Conservation (phyloP, 78 protist genomes). For the Dictyostelium intermedium region DNA sequence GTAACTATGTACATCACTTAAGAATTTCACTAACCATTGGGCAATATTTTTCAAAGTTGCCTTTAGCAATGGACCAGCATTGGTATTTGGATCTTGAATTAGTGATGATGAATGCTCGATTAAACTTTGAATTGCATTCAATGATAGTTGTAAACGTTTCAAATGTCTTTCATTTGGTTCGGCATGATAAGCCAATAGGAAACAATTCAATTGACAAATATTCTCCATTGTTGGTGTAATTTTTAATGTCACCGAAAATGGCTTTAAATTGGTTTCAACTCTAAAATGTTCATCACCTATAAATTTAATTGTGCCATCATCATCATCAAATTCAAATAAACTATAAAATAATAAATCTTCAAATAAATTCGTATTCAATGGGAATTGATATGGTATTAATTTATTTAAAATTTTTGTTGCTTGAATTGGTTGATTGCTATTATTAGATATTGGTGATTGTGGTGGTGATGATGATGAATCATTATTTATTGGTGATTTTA, state of each 20-base stretch:
- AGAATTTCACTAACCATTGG: conserved; percentile 46
- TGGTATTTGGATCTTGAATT: conserved; percentile 4
- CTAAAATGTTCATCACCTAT: conserved; percentile 18
- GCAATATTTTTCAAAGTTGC: conserved; percentile 33
- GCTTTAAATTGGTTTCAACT: not conserved
- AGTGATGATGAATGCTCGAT: not conserved
- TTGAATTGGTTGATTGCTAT: not conserved
- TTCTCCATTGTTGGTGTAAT: conserved; percentile 51
- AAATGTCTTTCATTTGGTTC: conserved; percentile 28
- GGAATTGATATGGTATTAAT: conserved; percentile 29
- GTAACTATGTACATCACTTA: conserved; percentile 49
- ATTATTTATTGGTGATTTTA: not conserved
- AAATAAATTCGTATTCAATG: conserved; percentile 42
- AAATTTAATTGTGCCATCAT: conserved; percentile 27
- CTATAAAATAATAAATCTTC: conserved; percentile 69
- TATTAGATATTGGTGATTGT: not conserved
- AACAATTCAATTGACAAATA: conserved; percentile 55
- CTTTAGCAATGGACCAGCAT: conserved; percentile 5
- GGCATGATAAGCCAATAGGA: conserved; percentile 31
- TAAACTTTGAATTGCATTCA: conserved; percentile 2
- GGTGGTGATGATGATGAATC: not conserved
- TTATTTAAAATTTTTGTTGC: conserved; percentile 33
- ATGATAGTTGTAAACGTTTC: not conserved
- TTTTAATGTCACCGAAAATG: conserved; percentile 18
- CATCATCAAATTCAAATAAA: conserved; percentile 48